Evolutionary conservation across 257 asterid genomes (phyloP).

Genomic region (Verbena officinalis): DNA sequence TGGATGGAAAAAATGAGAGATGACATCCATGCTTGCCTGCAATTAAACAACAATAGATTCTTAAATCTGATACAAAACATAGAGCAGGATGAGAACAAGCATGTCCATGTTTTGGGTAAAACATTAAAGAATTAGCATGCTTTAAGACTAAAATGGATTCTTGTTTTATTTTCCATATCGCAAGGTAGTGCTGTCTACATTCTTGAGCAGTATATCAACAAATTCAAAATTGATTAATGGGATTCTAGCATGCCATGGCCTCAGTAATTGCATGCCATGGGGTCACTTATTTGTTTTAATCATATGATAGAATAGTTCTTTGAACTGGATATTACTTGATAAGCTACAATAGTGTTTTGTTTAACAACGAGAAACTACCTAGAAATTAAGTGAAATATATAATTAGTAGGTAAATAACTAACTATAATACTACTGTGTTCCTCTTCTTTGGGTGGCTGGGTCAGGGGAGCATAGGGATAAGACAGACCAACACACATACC

Average conservation of each 20-base stretch:
- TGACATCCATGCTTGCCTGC: slow-evolving; percentile 80
- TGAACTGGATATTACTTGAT: neutral
- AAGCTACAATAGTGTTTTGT: neutral
- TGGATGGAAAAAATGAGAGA: slow-evolving; percentile 59
- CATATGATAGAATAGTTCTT: slow-evolving; percentile 8
- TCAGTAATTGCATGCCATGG: slow-evolving; percentile 8
- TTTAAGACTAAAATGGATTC: neutral
- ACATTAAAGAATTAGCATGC: neutral
- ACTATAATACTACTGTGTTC: too few relatives aligned
- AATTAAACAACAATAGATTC: slow-evolving; percentile 25
- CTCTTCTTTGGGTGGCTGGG: too few relatives aligned
- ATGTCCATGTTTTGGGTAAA: slow-evolving; percentile 4
- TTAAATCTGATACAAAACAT: slow-evolving; percentile 14
- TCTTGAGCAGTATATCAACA: slow-evolving; percentile 8
- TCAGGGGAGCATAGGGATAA: too few relatives aligned
- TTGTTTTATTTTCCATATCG: neutral
- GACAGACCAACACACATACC: too few relatives aligned
- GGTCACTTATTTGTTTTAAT: neutral
- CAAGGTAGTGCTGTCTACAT: neutral
- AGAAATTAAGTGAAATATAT: too few relatives aligned
- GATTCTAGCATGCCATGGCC: neutral
- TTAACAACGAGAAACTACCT: too few relatives aligned
- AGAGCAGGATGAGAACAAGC: slow-evolving; percentile 11
- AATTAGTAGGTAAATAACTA: too few relatives aligned
- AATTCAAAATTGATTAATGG: neutral